A percentile compares a stretch with the other conserved stretches of the same genome.
Conservation (phyloP, 1,139 yeast species). For the Blastobotrys petasosporus region DNA sequence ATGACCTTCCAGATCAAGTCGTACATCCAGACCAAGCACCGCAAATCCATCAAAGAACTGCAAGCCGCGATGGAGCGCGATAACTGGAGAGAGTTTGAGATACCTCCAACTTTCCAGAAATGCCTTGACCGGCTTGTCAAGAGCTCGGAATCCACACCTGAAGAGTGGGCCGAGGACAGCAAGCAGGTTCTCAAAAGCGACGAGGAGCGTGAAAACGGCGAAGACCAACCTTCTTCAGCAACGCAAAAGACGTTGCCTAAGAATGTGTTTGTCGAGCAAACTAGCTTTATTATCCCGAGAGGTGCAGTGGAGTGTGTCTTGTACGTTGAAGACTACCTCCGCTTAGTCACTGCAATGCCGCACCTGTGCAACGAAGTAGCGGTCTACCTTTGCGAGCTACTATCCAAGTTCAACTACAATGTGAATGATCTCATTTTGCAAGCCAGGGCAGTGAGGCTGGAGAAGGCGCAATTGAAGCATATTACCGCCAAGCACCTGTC, state of each 20-base stretch:
- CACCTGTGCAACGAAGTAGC: conserved; percentile 39
- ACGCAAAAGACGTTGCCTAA: conserved; percentile 21
- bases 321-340: conserved; percentile 44
- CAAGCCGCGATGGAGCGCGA: conserved; percentile 57
- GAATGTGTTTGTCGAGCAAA: conserved; percentile 31
- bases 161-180: conserved; percentile 40
- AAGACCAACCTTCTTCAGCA: not conserved
- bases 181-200: conserved; percentile 8
- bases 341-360: conserved; percentile 47
- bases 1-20: conserved; percentile 60
- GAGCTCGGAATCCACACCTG: conserved; percentile 45
- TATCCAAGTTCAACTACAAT: conserved; percentile 51
- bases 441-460: conserved; percentile 61
- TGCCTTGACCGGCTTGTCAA: conserved; percentile 51
- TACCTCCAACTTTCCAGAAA: conserved; percentile 46
- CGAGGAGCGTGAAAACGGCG: conserved; percentile 1
- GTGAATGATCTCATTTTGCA: conserved; percentile 60
- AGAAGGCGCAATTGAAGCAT: conserved; percentile 65
- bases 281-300: conserved; percentile 38
- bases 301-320: conserved; percentile 34
- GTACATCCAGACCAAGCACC: conserved; percentile 55
- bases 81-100: conserved; percentile 68
- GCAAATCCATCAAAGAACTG: conserved; percentile 43
- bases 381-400: conserved; percentile 42
- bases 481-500: conserved; percentile 73